phyloP scores from a whole-genome alignment of 345 rosid species.

The Euphorbia lathyris region DNA sequence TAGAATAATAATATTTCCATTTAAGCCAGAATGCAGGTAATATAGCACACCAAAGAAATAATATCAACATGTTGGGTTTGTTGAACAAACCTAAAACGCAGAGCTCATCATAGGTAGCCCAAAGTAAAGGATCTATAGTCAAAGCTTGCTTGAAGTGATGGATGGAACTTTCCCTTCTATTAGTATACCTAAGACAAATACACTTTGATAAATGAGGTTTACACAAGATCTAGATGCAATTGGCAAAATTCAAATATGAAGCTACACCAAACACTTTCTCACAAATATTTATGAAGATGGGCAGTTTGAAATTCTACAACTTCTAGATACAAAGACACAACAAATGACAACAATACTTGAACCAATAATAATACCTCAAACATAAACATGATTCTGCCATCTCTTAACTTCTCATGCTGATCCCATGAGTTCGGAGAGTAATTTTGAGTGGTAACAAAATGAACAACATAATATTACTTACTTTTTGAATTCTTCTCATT shows the following conservation, averaged over 20 bases:
- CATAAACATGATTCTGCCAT: background rate
- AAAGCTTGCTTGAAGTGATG: slow-evolving; percentile 83
- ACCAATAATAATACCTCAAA: background rate
- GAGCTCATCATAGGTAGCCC: slow-evolving; percentile 95
- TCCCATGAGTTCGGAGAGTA: background rate
- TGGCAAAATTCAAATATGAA: background rate
- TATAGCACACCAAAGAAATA: slow-evolving; percentile 5
- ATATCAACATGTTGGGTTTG: slow-evolving; percentile 3
- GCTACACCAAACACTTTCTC: background rate
- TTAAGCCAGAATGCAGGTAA: background rate
- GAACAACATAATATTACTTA: background rate
- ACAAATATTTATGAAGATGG: background rate
- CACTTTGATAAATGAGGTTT: slow-evolving; percentile 6
- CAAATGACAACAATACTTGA: background rate
- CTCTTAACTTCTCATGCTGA: background rate
- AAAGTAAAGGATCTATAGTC: slow-evolving; percentile 81
- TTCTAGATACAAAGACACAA: background rate
- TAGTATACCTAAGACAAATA: slow-evolving; percentile 73
- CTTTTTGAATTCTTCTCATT: background rate
- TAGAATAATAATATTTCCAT: background rate
- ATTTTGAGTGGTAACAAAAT: too few species aligned
- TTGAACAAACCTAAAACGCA: slow-evolving; percentile 70
- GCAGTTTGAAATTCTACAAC: background rate
- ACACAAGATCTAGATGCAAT: background rate
- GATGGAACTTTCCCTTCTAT: slow-evolving; percentile 73